A percentile compares a stretch with the other conserved stretches of the same genome.
Conservation (phyloP, 495 filamentous ascomycete genomes). For the Astrocystis sublimbata region DNA sequence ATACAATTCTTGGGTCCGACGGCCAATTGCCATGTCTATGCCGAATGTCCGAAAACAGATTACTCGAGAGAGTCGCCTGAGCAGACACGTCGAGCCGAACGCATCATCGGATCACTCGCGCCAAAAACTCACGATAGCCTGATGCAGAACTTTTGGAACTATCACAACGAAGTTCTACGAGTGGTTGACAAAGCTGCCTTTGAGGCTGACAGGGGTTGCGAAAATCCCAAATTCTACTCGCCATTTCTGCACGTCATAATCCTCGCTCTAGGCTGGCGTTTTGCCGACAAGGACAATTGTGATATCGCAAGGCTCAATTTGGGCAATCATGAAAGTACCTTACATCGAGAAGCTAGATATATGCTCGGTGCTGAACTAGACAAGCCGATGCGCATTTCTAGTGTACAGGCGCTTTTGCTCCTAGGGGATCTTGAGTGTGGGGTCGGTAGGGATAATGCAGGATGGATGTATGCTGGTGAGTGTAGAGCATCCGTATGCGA, state of each 20-base stretch:
- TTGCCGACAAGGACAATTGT: conserved; percentile 46
- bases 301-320: conserved; percentile 50
- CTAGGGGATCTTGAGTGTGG: conserved; percentile 55
- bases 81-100: conserved; percentile 45
- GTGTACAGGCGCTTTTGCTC: conserved; percentile 51
- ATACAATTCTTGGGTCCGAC: conserved; percentile 52
- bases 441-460: conserved; percentile 51
- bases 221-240: conserved; percentile 49
- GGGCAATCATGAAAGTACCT: conserved; percentile 49
- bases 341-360: conserved; percentile 55
- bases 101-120: conserved; percentile 43
- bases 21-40: conserved; percentile 40
- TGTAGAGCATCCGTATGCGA: background rate
- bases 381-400: conserved; percentile 49
- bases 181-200: conserved; percentile 52
- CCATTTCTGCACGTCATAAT: conserved; percentile 55
- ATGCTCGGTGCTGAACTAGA: conserved; percentile 55
- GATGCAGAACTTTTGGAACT: conserved; percentile 54
- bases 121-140: conserved; percentile 52
- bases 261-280: conserved; percentile 53
- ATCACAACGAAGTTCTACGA: conserved; percentile 48
- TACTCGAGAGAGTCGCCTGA: conserved; percentile 30
- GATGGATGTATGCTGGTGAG: conserved; percentile 55
- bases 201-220: conserved; percentile 47
- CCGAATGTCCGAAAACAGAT: conserved; percentile 18